Base-by-base conservation (phyloP, 345 rosid species). In the Anacardium occidentale region DNA sequence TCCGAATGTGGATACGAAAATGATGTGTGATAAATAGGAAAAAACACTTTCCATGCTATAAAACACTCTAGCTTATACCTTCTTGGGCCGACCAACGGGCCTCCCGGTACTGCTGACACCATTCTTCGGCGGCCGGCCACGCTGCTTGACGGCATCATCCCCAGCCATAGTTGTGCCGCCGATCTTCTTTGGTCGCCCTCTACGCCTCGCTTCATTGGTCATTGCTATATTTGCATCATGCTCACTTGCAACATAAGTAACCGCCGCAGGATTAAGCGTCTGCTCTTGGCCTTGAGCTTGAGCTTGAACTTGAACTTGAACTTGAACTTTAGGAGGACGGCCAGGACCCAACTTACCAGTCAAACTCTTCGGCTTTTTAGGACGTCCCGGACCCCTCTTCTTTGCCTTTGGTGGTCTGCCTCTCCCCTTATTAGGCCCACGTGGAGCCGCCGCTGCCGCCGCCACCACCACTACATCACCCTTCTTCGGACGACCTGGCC, bases 71-170 rank as follows among this genome's bases (percentile, higher is more conserved):
- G 5, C 7, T 6, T 37, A 4, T 78, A 89, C 97, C 97, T 89
- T 85, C 78, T 70, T 86, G 6, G 97, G 97, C 25, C 96, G 81
- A 20, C 97, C 96, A 0, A 83, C 82, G 1, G 90, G 87, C 72
- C 81, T 81, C 13, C 89, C 89, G 3, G 80, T 61, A 32, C 81
- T 61, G 10, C 62, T 77, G 63, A 29, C 76, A 0, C 82, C 77
- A 59, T 72, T 76, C 63, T 80, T 75, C 0, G 92, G 81, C 1
- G 90, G 92, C 17, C 90, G 78, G 22, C 92, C 91, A 11, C 81
- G 77, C 75, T 12, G 54, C 84, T 80, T 32, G 74, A 84, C 15
- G 69, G 76, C 58, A 2, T 18, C 74, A 37, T 29, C 61, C 15
- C 50, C 79, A 51, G 55, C 57, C 24, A 58, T 44, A 11, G 59